Conservation (phyloP, 805 yeast genomes). For the Saturnispora diversa region DNA sequence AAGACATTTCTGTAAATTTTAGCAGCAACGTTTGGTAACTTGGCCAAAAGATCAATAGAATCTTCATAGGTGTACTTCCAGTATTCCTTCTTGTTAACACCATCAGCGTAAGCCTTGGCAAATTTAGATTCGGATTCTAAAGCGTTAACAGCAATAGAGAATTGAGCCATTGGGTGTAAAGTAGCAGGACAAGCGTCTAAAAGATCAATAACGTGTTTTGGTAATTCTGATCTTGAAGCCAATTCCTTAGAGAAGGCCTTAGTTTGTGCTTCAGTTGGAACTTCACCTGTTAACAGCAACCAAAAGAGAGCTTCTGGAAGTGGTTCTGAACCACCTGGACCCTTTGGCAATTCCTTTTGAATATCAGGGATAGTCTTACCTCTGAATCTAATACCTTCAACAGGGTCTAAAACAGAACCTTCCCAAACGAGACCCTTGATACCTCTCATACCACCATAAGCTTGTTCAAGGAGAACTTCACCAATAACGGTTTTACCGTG, state of each 20-base stretch:
- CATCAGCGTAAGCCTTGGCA: conserved; percentile 77
- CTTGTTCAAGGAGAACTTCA: conserved; percentile 68
- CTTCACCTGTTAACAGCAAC: conserved; percentile 76
- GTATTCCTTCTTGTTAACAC: conserved; percentile 75
- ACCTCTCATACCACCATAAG: conserved; percentile 90
- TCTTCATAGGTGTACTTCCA: conserved; percentile 82
- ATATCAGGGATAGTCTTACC: conserved; percentile 78
- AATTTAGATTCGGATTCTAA: conserved; percentile 76
- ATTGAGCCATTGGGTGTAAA: conserved; percentile 87
- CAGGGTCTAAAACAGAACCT: conserved; percentile 78
- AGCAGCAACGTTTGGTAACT: conserved; percentile 73
- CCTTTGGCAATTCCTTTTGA: conserved; percentile 67
- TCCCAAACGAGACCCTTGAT: conserved; percentile 83
- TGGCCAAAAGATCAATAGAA: conserved; percentile 70
- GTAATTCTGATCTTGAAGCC: conserved; percentile 70
- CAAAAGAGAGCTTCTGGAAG: conserved; percentile 77
- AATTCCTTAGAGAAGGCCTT: conserved; percentile 65
- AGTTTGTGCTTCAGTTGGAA: conserved; percentile 66
- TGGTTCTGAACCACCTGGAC: conserved; percentile 56
- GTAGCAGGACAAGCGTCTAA: conserved; percentile 67
- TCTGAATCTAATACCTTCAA: conserved; percentile 81
- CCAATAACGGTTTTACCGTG: conserved; percentile 79
- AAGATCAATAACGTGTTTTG: conserved; percentile 67
- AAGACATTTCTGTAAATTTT: conserved; percentile 78
- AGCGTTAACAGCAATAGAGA: conserved; percentile 74